Base-by-base conservation (phyloP, 495 filamentous ascomycete genomes). In the Niebla homalea region DNA sequence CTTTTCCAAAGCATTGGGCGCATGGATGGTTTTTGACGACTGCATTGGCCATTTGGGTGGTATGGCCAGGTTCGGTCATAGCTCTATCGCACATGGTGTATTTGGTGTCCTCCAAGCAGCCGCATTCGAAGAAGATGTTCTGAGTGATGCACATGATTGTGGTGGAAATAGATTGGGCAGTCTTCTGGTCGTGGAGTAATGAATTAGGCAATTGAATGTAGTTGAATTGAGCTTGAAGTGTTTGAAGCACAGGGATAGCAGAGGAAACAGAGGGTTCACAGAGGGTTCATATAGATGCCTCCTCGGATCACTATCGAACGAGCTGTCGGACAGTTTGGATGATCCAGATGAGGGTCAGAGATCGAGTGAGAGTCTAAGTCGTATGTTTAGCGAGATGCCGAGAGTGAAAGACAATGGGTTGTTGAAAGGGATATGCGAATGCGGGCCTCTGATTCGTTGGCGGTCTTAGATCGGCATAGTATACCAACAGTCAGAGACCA, bases 21-120 rank as follows among this genome's bases (percentile, higher is more conserved):
- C 54, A 56, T 15, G 43, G 54, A 44, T 52, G 47, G 15, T 38
- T 53, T 26, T 50, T 52, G 12, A 40, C 45, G 10, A 50, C 44
- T 20, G 51, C 22, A 5, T 38, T 42, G n/a, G 14, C 45, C 37
- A 46, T 56, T 37, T 42, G 46, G 39, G 54, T 56, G 10, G 35
- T 16, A 15, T 56, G 54, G 20, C 48, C 48, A 22, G 49, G 40
- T 38, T 56, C 50, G 8, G 50, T 49, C 50, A 56, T 56, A 25
- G 54, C 54, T 22, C 38, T n/a, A 37, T 52, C 50, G 46, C 54
- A 56, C 54, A 56, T 56, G 45, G 49, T 56, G 47, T 53, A 53
- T 36, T 53, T 53, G 14, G 54, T 56, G 41, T 56, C 54, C 32
- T 56, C 54, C 20, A 52, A 41, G 45, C 51, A 50, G 11, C 54